Base-by-base conservation (phyloP, 2,329 filamentous ascomycete species). In the Thelonectria blattea region DNA sequence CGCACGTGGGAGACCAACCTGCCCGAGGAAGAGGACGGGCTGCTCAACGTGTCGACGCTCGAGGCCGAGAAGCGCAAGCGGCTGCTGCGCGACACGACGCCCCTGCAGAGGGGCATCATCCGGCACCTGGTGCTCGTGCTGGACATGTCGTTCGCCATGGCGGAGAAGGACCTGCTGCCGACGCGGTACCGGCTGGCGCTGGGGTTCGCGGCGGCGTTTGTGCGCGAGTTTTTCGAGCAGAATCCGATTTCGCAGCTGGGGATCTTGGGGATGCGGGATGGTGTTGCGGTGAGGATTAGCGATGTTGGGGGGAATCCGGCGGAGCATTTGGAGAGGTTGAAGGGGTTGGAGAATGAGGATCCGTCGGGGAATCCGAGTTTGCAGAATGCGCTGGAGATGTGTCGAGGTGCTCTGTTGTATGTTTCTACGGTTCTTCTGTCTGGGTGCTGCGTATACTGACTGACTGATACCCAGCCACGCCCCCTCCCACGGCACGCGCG, bases 211-310 rank as follows among this genome's bases (percentile, higher is more conserved):
- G 86, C 90, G 65, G 90, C 93, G 58, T 99, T 98, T 76, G 90
- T 98, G 50, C 85, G 89, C 60, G 94, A 97, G 75, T 99, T 92
- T 78, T 99, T 98, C 73, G 95, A 98, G 77, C 95, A 99, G 77
- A 99, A 99, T 71, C 95, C 95, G 11, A 98, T 99, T 67, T 96
- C 93, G 10, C 95, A 99, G 78, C 85, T 99, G 58, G 93, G 91
- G 22, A 90, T 99, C 30, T 82, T 99, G 41, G 94, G 91, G 52
- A 97, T 98, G 91, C 87, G 91, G 63, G 95, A 98, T 74, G 95
- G 95, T 15, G 82, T 98, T 15, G 93, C 93, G 2, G 82, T 96
- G 22, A 83, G 91, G 41, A 86, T 99, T 64, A 95, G 91, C 72
- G 92, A 97, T 72, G 89, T 98, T 81, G 90, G 91, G 56, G 95